Conservation (phyloP, 306 rosid genomes). For the Delonix regia region DNA sequence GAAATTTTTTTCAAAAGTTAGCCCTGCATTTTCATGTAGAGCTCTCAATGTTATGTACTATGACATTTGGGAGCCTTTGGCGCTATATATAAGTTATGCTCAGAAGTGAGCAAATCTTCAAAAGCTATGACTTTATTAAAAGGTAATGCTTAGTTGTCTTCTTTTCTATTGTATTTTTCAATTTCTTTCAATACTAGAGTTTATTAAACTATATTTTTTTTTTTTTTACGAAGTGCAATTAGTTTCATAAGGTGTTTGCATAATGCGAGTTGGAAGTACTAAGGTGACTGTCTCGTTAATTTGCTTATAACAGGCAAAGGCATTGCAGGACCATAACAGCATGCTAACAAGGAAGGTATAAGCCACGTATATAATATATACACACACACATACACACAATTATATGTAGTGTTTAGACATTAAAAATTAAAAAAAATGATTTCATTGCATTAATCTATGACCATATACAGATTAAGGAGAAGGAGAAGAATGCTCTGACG, state of each 20-base stretch:
- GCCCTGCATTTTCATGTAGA: too few species aligned
- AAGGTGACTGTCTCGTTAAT: not conserved
- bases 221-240: not conserved
- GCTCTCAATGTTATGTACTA: too few species aligned
- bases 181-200: not conserved
- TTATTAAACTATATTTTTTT: not conserved
- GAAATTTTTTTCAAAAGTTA: too few species aligned
- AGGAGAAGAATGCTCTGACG: not conserved
- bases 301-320: not conserved
- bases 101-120: not conserved
- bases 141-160: not conserved
- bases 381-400: too few species aligned
- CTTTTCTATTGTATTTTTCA: not conserved
- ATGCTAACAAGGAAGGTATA: slow-evolving; percentile 6
- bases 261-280: not conserved
- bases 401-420: not conserved
- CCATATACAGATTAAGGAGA: not conserved
- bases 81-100: not conserved
- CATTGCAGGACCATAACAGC: not conserved
- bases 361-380: too few species aligned
- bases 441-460: not conserved
- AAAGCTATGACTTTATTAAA: not conserved
- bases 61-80: too few species aligned
- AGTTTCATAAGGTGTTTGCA: not conserved
- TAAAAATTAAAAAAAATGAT: not conserved